These are phyloP conservation scores for Sicyos edulis DNA, from an alignment of 306 rosid genomes.

Conservation along the genomic window DNA sequence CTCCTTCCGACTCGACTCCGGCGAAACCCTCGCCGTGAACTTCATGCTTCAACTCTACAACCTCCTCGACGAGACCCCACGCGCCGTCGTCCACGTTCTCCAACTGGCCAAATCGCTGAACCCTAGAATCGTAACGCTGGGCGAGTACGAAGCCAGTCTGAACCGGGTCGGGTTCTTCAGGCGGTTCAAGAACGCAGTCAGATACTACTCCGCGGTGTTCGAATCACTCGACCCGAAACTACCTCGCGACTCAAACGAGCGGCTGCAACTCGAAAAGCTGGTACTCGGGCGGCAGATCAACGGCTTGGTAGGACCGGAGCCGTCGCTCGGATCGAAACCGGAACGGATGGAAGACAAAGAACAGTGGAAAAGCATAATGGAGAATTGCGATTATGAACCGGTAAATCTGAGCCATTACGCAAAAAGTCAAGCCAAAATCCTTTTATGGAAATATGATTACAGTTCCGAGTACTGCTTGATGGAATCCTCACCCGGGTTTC, in stretches of 20 bases:
- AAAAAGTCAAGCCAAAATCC: constrained; percentile 73
- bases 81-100: constrained; percentile 48
- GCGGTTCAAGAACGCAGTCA: constrained; percentile 62
- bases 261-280: constrained; percentile 59
- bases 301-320: constrained; percentile 40
- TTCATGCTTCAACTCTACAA: constrained; percentile 87
- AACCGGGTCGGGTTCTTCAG: constrained; percentile 47
- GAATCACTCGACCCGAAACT: constrained; percentile 77
- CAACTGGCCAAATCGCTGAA: constrained; percentile 61
- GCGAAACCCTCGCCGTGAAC: constrained; percentile 73
- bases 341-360: constrained; percentile 76
- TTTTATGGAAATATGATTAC: constrained; percentile 68
- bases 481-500: constrained; percentile 72
- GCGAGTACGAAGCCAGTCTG: constrained; percentile 74
- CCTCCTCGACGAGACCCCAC: constrained; percentile 58
- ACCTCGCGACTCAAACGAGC: constrained; percentile 52
- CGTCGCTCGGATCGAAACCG: constrained; percentile 28
- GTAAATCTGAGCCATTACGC: constrained; percentile 79
- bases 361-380: constrained; percentile 73
- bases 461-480: constrained; percentile 47
- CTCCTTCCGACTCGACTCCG: constrained; percentile 48
- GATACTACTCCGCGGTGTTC: constrained; percentile 63
- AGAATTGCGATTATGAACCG: constrained; percentile 53
- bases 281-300: constrained; percentile 63
- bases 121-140: constrained; percentile 70